These are phyloP conservation scores for Cordyceps cicadae DNA, from an alignment of 2,329 filamentous ascomycete species.

Conservation along the genomic window DNA sequence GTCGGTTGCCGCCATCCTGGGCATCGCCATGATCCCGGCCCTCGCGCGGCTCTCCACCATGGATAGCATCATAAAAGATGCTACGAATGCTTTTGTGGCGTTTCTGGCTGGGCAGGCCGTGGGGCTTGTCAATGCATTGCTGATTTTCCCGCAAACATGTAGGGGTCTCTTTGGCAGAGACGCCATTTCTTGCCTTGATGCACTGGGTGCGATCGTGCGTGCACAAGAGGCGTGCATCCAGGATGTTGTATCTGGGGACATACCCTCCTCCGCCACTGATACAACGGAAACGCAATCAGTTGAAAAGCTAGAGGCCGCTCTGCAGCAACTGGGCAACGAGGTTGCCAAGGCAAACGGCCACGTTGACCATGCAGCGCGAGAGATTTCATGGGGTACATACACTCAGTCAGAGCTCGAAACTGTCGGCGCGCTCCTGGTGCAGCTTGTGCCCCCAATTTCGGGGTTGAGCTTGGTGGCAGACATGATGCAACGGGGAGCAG, in stretches of 20 bases:
- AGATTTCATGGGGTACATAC: slow-evolving; percentile 7
- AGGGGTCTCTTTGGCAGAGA: slow-evolving; percentile 1
- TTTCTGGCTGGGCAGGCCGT: slow-evolving; percentile 4
- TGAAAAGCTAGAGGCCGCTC: not conserved
- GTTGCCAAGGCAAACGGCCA: slow-evolving; percentile 3
- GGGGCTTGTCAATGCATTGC: not conserved
- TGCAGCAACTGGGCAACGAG: slow-evolving; percentile 2
- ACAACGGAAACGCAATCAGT: not conserved
- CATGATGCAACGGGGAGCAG: slow-evolving; percentile 7
- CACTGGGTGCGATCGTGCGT: not conserved
- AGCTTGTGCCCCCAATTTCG: not conserved
- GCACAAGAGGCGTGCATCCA: not conserved
- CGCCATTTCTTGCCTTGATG: not conserved
- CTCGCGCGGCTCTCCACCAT: not conserved
- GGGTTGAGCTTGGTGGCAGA: slow-evolving; percentile 5
- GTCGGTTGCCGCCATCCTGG: slow-evolving; percentile 1
- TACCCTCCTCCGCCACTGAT: not conserved
- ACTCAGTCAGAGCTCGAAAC: not conserved
- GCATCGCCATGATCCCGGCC: not conserved
- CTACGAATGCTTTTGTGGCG: not conserved
- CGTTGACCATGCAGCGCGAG: slow-evolving; percentile 7
- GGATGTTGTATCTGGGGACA: not conserved
- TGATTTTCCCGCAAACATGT: slow-evolving; percentile 8
- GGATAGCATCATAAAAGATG: not conserved
- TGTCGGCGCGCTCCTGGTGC: not conserved